phyloP scores from a whole-genome alignment of 306 rosid genomes.

The Quercus gilva region DNA sequence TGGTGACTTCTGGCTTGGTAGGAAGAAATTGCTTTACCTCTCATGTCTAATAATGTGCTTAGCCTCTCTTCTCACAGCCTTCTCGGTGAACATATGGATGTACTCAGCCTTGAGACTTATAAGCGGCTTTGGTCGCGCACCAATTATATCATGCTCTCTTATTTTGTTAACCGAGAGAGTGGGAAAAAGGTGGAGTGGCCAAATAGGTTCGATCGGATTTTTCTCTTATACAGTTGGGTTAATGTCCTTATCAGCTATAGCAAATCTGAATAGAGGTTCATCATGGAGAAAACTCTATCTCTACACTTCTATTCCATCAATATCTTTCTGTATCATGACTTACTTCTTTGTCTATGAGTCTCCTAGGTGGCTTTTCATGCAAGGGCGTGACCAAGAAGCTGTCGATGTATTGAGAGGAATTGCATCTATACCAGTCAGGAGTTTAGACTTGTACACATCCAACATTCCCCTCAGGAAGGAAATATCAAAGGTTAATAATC shows the following conservation, averaged over 20 bases:
- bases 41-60: conserved; percentile 29
- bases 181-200: no score
- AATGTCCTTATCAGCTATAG: neutral
- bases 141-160: conserved; percentile 5
- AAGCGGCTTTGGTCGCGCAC: conserved; percentile 24
- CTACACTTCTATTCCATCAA: conserved; percentile 28
- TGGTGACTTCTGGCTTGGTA: conserved; percentile 40
- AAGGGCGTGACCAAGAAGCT: neutral
- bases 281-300: conserved; percentile 26
- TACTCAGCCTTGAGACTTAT: conserved; percentile 32
- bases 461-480: conserved; percentile 13
- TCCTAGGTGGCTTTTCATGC: conserved; percentile 29
- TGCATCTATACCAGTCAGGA: neutral
- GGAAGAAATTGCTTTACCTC: conserved; percentile 30
- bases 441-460: neutral
- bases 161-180: no score
- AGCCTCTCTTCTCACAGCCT: neutral
- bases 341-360: conserved; percentile 22
- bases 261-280: conserved; percentile 21
- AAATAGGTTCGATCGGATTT: no score
- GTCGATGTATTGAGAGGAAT: neutral
- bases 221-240: no score
- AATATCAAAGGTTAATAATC: no score
- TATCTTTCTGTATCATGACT: conserved; percentile 2
- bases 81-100: conserved; percentile 31